Base-by-base conservation (phyloP, 176 grass and related monocot genomes). In the Areca catechu region DNA sequence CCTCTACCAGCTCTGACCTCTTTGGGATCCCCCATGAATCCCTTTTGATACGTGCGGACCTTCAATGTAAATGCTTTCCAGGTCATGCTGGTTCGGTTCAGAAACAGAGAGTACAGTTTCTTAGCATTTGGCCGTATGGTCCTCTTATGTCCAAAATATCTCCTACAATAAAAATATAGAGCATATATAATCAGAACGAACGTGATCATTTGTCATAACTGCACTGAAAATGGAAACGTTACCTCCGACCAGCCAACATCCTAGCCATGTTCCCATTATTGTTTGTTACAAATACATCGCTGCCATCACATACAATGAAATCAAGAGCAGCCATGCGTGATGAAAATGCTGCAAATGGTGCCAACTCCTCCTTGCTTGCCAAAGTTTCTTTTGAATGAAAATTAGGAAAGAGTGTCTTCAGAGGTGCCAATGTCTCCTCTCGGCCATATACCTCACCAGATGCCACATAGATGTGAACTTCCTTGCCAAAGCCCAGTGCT, bases 211-310 rank as follows among this genome's bases (percentile, higher is more conserved):
- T 37, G 12, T 14, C 34, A 43, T 43, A 14, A 43, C 10, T 14
- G 1, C 34, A 43, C 25, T 20, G 48, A 25, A 4, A 24, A 60
- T 49, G 29, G 10, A 61, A 73, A 9, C 15, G 62, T 77, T 77
- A 89, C 86, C 86, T 89, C 78, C 81, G 57, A 22, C 81, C 81
- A 49, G 81, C 86, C 62, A 89, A 78, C 58, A 89, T 89, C 77
- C 80, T 89, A 48, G 86, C 86, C 86, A 89, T 89, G 67, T 89
- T 89, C 7, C 86, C 86, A 4, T 89, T 89, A 61, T 89, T 89
- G 67, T 85, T 89, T 47, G 86, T 84, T 50, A 89, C 81, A 73
- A 89, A 89, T 56, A 75, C 86, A 85, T 89, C 86, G 71, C 86
- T 89, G 54, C 47, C 81, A 78, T 89, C 74, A 17, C 86, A 89